Conservation (phyloP, 805 yeast species). For the Nakazawaea anatomiae region DNA sequence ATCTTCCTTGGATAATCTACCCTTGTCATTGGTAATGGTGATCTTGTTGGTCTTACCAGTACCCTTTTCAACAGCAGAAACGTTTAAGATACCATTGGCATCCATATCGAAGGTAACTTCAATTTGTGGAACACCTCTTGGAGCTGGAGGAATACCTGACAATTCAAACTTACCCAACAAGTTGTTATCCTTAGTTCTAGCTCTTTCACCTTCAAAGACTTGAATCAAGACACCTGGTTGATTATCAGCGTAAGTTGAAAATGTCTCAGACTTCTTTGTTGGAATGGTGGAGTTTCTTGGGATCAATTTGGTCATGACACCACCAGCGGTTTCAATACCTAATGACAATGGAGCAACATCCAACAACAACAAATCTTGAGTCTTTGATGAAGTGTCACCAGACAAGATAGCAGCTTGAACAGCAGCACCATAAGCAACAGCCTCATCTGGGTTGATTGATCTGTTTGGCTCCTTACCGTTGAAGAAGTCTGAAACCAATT, state of each 20-base stretch:
- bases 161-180: conserved; percentile 95
- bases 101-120: conserved; percentile 97
- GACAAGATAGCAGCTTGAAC: conserved; percentile 96
- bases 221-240: conserved; percentile 98
- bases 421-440: conserved; percentile 99
- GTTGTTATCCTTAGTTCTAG: conserved; percentile 93
- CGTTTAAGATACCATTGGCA: conserved; percentile 96
- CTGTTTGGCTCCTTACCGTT: conserved; percentile 96
- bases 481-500: conserved; percentile 91
- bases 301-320: conserved; percentile 96
- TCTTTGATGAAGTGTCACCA: conserved; percentile 93
- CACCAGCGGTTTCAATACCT: conserved; percentile 99
- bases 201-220: conserved; percentile 98
- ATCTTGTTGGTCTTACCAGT: conserved; percentile 97
- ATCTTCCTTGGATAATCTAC: conserved; percentile 96
- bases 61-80: conserved; percentile 95
- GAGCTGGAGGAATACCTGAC: conserved; percentile 96
- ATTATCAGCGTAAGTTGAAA: conserved; percentile 96
- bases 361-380: conserved; percentile 87
- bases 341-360: conserved; percentile 97
- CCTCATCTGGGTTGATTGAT: conserved; percentile 97
- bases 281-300: conserved; percentile 98
- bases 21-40: conserved; percentile 97
- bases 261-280: conserved; percentile 93
- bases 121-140: conserved; percentile 98